Evolutionary conservation across 768 basidiomycete genomes (phyloP).

Genomic region (Rhizopogon vinicolor): DNA sequence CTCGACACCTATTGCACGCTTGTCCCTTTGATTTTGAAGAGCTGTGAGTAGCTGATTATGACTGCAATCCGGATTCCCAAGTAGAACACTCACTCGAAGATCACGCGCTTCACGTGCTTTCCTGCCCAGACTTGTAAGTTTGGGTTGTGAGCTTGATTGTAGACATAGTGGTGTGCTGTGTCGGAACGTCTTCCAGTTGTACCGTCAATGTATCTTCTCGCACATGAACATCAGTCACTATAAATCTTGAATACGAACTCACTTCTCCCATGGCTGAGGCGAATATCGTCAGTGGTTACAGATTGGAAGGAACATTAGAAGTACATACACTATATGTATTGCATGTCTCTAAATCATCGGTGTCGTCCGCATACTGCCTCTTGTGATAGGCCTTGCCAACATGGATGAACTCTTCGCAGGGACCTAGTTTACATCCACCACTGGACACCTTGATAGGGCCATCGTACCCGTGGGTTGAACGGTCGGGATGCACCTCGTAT

Average conservation of each 20-base stretch:
- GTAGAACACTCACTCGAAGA: conserved; percentile 37
- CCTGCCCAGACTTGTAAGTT: conserved; percentile 35
- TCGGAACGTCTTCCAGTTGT: conserved; percentile 43
- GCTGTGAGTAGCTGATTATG: not conserved
- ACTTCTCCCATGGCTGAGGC: conserved; percentile 50
- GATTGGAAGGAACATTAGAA: conserved; percentile 13
- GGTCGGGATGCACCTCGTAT: conserved; percentile 22
- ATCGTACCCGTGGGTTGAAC: conserved; percentile 30
- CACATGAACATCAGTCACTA: not conserved
- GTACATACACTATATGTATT: conserved; percentile 21
- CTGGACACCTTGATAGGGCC: conserved; percentile 26
- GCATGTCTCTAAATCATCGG: conserved; percentile 35
- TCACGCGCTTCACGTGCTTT: conserved; percentile 38
- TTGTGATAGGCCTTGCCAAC: conserved; percentile 43
- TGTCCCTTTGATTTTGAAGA: not conserved
- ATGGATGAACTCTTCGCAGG: conserved; percentile 42
- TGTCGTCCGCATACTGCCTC: conserved; percentile 40
- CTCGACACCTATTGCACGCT: conserved; percentile 39
- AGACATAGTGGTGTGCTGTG: conserved; percentile 43
- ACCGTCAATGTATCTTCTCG: conserved; percentile 43
- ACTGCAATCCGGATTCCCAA: not conserved
- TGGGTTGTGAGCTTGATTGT: conserved; percentile 35
- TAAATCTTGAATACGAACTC: conserved; percentile 2
- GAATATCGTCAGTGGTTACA: not conserved
- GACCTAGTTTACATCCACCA: conserved; percentile 2